Conservation (phyloP, 2,329 filamentous ascomycete species). For the Epichloe scottii region DNA sequence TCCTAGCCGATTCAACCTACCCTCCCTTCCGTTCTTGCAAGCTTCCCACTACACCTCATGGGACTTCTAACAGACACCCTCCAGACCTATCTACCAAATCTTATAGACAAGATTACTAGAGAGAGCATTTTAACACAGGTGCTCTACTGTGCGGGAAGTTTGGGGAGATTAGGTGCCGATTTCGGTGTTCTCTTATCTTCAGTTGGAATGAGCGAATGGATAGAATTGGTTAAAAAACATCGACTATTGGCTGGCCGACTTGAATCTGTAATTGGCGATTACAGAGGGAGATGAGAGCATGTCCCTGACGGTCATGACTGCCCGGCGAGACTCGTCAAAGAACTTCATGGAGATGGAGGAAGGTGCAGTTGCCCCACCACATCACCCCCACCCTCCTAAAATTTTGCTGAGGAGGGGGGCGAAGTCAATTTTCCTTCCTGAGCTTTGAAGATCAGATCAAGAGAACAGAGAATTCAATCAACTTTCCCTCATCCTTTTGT, state of each 20-base stretch:
- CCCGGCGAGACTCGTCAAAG: no score
- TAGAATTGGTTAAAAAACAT: slow-evolving; percentile 79
- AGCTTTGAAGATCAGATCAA: no score
- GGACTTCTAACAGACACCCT: slow-evolving; percentile 70
- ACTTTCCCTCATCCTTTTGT: no score
- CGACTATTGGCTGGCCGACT: slow-evolving; percentile 69
- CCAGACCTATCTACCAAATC: slow-evolving; percentile 63
- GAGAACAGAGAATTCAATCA: no score
- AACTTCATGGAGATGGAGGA: no score
- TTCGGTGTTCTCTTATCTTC: slow-evolving; percentile 76
- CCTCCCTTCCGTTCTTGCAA: slow-evolving; percentile 66
- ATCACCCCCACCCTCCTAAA: no score
- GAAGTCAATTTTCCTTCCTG: no score
- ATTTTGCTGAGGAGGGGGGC: no score
- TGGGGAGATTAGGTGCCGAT: slow-evolving; percentile 81
- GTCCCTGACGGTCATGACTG: no score
- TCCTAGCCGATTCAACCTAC: slow-evolving; percentile 27
- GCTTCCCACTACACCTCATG: slow-evolving; percentile 74
- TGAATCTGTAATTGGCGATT: slow-evolving; percentile 53
- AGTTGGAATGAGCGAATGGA: slow-evolving; percentile 57
- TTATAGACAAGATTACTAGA: slow-evolving; percentile 65
- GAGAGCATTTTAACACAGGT: slow-evolving; percentile 89
- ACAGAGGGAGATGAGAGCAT: slow-evolving; percentile 13
- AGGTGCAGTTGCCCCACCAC: no score
- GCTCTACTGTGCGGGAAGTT: slow-evolving; percentile 80